Evolutionary conservation across 257 asterid genomes (phyloP), one percentile per base, ranked within the genome.

Genomic region (Gentiana macrophylla): DNA sequence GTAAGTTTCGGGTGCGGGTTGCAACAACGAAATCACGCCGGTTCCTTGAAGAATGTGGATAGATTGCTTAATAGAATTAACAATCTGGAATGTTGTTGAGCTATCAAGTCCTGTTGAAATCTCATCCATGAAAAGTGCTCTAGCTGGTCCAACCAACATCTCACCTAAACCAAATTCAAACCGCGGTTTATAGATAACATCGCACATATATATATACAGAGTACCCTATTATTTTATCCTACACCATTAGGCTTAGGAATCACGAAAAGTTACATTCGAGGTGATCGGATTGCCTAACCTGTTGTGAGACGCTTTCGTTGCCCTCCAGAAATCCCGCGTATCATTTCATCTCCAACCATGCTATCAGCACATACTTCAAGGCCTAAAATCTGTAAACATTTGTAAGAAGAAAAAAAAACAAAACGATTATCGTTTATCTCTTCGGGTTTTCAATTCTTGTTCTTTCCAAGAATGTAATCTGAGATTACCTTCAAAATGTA

Each of bases 51-150:
- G 70, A 61, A 86, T 76, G 71, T 90, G 94, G 69, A 90, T 80
- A 44, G 82, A 79, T 53, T 86, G 94, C 65, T 74, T 74, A 44
- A 90, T 77, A 1, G 94, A 82, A 56, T 90, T 84, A 57, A 86
- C 94, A 7, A 90, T 86, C 65, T 80, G 89, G 54, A 73, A 86
- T 10, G 97, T 86, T 5, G 97, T 90, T 13, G 97, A 90, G 59
- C 94, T 84, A 45, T 90, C 97, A 73, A 90, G 71, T 47, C 97
- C 97, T 4, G 94, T 90, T 2, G 97, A 90, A 74, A 90, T 86
- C 81, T 90, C 97, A 57, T 90, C 97, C 97, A 90, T 90, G 44
- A 90, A 82, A 41, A 90, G 73, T 3, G 86, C 96, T 75, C 88
- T 75, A 56, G 94, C 81, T 34, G 94, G 94, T 68, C 97, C 97